A percentile compares a stretch with the other conserved stretches of the same genome.
Conservation (phyloP, 169 alveolate species). For the Plasmodium reichenowi region DNA sequence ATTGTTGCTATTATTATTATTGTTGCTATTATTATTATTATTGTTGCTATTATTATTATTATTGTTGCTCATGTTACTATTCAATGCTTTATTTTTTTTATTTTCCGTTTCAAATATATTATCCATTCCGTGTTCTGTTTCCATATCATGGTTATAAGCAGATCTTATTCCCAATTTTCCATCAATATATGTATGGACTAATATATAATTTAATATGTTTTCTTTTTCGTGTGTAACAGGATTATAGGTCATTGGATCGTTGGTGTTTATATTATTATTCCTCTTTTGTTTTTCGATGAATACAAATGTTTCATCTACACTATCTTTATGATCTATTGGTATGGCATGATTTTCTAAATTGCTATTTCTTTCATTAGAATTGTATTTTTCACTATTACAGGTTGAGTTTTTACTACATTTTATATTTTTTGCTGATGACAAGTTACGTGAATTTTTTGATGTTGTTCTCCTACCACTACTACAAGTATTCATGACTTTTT, state of each 20-base stretch:
- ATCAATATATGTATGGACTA: constrained; percentile 18
- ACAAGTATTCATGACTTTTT: too few relatives aligned
- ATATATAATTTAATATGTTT: constrained; percentile 25
- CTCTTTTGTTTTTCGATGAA: not conserved
- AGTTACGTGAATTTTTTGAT: too few relatives aligned
- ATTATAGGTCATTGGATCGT: constrained; percentile 3
- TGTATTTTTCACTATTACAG: too few relatives aligned
- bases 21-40: too few relatives aligned
- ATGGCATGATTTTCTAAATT: too few relatives aligned
- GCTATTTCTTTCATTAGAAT: too few relatives aligned
- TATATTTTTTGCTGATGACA: too few relatives aligned
- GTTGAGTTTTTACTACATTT: too few relatives aligned
- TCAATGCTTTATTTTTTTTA: not conserved
- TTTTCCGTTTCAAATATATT: constrained; percentile 6
- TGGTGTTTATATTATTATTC: constrained; percentile 3
- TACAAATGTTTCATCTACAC: not conserved
- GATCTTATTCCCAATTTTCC: not conserved
- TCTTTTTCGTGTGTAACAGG: not conserved
- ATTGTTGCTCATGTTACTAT: not conserved
- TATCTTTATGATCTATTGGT: too few relatives aligned
- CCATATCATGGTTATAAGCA: not conserved
- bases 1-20: not conserved
- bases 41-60: too few relatives aligned
- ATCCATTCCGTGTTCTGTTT: constrained; percentile 16
- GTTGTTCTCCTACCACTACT: too few relatives aligned